phyloP scores from a whole-genome alignment of 805 yeast species.

The Metschnikowia kunwiensis region DNA sequence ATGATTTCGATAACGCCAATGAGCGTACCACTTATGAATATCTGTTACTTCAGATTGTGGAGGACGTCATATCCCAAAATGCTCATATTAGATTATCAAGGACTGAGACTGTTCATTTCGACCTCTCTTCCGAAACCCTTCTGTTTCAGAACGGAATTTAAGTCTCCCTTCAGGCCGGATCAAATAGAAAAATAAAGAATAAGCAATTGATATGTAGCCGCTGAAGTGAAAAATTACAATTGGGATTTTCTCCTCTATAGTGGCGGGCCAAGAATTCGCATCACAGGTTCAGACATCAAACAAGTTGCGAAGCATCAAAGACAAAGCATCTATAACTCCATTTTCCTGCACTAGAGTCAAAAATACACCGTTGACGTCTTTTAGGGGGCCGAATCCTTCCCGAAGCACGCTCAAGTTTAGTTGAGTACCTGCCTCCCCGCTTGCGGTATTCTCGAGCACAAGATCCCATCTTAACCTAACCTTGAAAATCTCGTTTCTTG shows the following conservation, averaged over 20 bases:
- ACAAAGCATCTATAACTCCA: constrained; percentile 27
- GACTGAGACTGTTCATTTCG: constrained; percentile 20
- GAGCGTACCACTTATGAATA: constrained; percentile 29
- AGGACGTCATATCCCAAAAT: constrained; percentile 19
- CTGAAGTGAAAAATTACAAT: no score
- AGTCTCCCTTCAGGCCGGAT: no score
- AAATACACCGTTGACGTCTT: constrained; percentile 18
- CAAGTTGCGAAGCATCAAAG: constrained; percentile 21
- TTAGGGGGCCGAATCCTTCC: constrained; percentile 12
- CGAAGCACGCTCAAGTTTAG: constrained; percentile 7
- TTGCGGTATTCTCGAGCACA: constrained; percentile 3
- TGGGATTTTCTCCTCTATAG: no score
- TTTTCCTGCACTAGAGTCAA: constrained; percentile 21
- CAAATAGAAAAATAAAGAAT: no score
- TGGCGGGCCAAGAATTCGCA: no score
- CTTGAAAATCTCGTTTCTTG: background rate
- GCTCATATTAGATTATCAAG: background rate
- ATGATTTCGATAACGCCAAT: constrained; percentile 33
- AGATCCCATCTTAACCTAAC: constrained; percentile 16
- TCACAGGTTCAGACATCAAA: constrained; percentile 5
- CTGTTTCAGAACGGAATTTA: no score
- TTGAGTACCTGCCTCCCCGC: constrained; percentile 10
- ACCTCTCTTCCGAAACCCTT: constrained; percentile 27
- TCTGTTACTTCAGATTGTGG: constrained; percentile 25
- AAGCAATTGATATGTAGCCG: no score